These are phyloP conservation scores for Debaryomyces singareniensis DNA, from an alignment of 1,139 yeast genomes.

Conservation along the genomic window DNA sequence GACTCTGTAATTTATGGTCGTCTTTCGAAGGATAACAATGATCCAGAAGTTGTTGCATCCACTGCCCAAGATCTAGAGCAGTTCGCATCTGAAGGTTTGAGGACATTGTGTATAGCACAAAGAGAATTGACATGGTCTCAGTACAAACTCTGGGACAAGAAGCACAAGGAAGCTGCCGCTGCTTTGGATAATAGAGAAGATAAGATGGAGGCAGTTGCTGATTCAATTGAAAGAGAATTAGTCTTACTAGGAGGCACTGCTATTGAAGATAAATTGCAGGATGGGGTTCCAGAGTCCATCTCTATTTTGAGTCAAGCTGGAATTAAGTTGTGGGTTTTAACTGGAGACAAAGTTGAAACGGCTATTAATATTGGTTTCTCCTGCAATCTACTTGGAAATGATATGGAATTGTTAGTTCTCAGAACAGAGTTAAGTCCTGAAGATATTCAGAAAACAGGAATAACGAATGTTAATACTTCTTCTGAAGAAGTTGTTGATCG, in stretches of 20 bases:
- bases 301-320: constrained; percentile 41
- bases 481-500: constrained; percentile 39
- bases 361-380: constrained; percentile 48
- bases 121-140: constrained; percentile 38
- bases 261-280: constrained; percentile 45
- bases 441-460: constrained; percentile 27
- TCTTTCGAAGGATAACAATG: constrained; percentile 27
- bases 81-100: constrained; percentile 42
- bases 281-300: constrained; percentile 47
- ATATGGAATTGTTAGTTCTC: constrained; percentile 39
- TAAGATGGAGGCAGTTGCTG: constrained; percentile 42
- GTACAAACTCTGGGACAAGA: constrained; percentile 37
- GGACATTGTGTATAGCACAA: constrained; percentile 44
- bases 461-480: constrained; percentile 22
- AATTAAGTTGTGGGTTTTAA: constrained; percentile 45
- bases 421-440: constrained; percentile 26
- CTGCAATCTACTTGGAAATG: constrained; percentile 43
- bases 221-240: constrained; percentile 40
- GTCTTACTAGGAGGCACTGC: constrained; percentile 46
- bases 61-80: constrained; percentile 39
- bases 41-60: constrained; percentile 21
- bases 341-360: constrained; percentile 48
- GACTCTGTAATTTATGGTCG: constrained; percentile 41
- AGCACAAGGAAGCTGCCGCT: constrained; percentile 37
- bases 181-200: constrained; percentile 39